Evolutionary conservation across 345 rosid species (phyloP).

Genomic region (Laguncularia racemosa): DNA sequence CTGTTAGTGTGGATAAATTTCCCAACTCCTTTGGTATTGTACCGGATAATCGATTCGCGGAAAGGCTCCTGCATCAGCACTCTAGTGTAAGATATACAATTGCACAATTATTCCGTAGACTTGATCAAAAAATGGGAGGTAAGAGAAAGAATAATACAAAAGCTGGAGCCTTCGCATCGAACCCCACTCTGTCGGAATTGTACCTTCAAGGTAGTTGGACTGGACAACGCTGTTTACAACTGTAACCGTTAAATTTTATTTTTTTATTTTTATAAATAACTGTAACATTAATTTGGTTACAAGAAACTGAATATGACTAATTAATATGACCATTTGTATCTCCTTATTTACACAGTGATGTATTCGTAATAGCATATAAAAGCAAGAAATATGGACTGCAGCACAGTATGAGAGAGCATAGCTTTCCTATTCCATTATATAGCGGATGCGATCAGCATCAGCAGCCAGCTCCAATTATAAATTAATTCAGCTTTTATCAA

Average conservation of each 20-base stretch:
- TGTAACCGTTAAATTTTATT: too few species aligned
- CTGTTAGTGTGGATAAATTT: conserved; percentile 27
- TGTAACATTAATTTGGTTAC: too few species aligned
- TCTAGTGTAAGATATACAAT: neutral
- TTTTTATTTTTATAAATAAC: too few species aligned
- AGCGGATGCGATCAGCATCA: too few species aligned
- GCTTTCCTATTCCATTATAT: too few species aligned
- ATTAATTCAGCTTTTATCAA: too few species aligned
- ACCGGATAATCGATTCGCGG: conserved; percentile 43
- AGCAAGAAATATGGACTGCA: neutral
- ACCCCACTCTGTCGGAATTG: conserved; percentile 48
- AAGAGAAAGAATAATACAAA: conserved; percentile 17
- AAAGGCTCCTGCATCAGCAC: conserved; percentile 23
- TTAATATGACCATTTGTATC: too few species aligned
- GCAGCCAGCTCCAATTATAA: too few species aligned
- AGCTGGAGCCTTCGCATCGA: conserved; percentile 15
- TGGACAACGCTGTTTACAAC: conserved; percentile 29
- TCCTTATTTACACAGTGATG: too few species aligned
- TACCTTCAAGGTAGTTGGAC: conserved; percentile 44
- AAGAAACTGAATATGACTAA: conserved; percentile 3
- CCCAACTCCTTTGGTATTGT: conserved; percentile 43
- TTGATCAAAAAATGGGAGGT: neutral
- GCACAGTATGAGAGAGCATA: neutral
- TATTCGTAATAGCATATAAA: neutral
- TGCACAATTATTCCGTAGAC: neutral